These are phyloP conservation scores for Trichoderma guizhouense DNA, from an alignment of 2,329 filamentous ascomycete genomes.

Conservation along the genomic window DNA sequence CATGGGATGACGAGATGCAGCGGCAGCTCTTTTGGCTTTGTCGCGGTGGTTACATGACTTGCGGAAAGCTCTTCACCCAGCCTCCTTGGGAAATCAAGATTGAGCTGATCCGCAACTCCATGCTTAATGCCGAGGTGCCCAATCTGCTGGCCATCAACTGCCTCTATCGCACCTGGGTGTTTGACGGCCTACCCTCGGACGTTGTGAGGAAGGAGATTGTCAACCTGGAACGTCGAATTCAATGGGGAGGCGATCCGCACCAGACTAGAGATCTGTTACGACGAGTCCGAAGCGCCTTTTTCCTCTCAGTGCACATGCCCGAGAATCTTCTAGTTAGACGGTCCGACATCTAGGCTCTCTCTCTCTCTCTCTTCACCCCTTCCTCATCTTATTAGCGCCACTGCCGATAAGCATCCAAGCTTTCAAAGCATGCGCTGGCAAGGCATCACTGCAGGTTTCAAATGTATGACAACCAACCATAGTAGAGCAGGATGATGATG, in stretches of 20 bases:
- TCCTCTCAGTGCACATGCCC: slow-evolving; percentile 18
- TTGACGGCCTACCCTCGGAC: slow-evolving; percentile 30
- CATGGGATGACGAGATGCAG: slow-evolving; percentile 39
- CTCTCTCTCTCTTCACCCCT: background rate
- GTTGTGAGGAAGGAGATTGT: slow-evolving; percentile 27
- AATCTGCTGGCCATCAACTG: slow-evolving; percentile 32
- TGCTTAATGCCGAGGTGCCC: slow-evolving; percentile 30
- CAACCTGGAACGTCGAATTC: slow-evolving; percentile 28
- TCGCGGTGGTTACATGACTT: slow-evolving; percentile 36
- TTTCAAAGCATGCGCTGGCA: background rate
- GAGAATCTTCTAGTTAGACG: background rate
- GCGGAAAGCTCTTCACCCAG: slow-evolving; percentile 26
- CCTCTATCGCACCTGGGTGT: slow-evolving; percentile 30
- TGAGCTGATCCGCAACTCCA: slow-evolving; percentile 36
- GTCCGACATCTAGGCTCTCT: background rate
- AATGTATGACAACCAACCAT: background rate
- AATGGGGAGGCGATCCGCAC: slow-evolving; percentile 31
- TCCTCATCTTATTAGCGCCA: background rate
- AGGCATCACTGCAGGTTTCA: background rate
- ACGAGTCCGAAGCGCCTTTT: slow-evolving; percentile 12
- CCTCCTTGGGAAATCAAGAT: slow-evolving; percentile 42
- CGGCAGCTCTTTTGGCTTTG: slow-evolving; percentile 47
- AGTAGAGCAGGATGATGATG: background rate
- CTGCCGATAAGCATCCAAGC: background rate
- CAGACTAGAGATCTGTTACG: slow-evolving; percentile 27